Conservation (phyloP, 148 eudicot species). For the Camellia lanceoleosa region DNA sequence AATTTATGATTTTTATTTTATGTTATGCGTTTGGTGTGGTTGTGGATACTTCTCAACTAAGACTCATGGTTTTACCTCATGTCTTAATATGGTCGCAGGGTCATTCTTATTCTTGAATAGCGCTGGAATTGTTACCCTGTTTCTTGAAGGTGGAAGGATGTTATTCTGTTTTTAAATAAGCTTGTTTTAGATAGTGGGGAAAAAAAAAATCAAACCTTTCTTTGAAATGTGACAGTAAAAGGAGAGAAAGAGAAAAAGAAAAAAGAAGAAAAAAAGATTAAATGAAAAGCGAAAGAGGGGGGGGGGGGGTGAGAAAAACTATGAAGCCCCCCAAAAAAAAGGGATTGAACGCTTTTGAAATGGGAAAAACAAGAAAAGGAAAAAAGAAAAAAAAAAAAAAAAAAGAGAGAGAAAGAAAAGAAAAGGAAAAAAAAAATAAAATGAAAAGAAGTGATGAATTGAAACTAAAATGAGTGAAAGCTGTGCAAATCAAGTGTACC, state of each 20-base stretch:
- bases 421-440: neutral
- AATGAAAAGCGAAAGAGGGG: constrained; percentile 5
- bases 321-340: neutral
- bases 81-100: constrained; percentile 79
- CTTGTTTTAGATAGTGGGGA: neutral
- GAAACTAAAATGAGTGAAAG: constrained; percentile 3
- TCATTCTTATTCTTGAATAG: constrained; percentile 47
- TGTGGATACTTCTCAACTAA: constrained; percentile 10
- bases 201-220: neutral
- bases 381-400: constrained; percentile 8
- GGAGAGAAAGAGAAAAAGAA: constrained; percentile 5
- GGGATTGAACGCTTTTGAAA: neutral
- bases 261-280: neutral
- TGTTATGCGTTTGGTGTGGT: neutral
- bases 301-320: constrained; percentile 11
- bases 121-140: constrained; percentile 39
- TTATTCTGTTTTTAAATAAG: constrained; percentile 6
- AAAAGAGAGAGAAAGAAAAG: constrained; percentile 11
- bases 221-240: neutral
- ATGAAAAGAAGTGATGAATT: constrained; percentile 9
- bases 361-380: constrained; percentile 9
- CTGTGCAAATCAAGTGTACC: neutral
- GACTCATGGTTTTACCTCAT: constrained; percentile 44
- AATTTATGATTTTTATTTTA: neutral
- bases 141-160: constrained; percentile 43